Percentiles rank a stretch among this genome's conserved stretches.
These are phyloP conservation scores for Penicillium sp. DNA, from an alignment of 2,329 filamentous ascomycete species.

Conservation along the genomic window DNA sequence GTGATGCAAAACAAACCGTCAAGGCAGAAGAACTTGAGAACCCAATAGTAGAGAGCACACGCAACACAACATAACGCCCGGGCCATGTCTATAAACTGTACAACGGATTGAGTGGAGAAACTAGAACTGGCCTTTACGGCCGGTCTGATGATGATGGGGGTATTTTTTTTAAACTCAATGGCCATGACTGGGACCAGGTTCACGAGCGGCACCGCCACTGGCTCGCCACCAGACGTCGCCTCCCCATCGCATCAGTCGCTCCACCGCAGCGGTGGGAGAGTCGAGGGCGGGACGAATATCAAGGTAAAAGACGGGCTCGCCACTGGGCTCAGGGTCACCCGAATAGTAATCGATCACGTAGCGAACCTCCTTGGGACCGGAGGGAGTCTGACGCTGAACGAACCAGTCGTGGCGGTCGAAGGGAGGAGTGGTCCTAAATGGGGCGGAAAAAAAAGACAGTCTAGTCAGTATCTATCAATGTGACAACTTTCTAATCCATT, in stretches of 20 bases:
- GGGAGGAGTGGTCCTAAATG: constrained; percentile 65
- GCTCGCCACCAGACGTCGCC: constrained; percentile 92
- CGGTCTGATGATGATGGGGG: not conserved
- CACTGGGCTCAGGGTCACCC: constrained; percentile 70
- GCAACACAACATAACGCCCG: constrained; percentile 21
- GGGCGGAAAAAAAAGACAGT: not conserved
- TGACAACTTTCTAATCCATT: constrained; percentile 6
- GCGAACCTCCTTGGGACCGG: constrained; percentile 70
- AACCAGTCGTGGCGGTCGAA: constrained; percentile 99
- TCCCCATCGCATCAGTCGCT: constrained; percentile 81
- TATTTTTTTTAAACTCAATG: not conserved
- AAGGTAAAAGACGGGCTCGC: constrained; percentile 91
- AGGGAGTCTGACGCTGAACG: constrained; percentile 62
- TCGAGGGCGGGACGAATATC: constrained; percentile 87
- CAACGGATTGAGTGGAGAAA: constrained; percentile 22
- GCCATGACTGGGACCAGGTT: constrained; percentile 5
- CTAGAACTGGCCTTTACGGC: constrained; percentile 1
- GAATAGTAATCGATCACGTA: constrained; percentile 98
- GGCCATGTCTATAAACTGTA: constrained; percentile 19
- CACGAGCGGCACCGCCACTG: constrained; percentile 59
- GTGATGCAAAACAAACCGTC: constrained; percentile 7
- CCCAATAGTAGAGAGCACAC: not conserved
- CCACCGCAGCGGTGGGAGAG: constrained; percentile 70
- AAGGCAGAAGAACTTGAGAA: constrained; percentile 1
- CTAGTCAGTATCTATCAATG: no score